phyloP scores from a whole-genome alignment of 179 eudicot genomes.

The Silene coronaria region DNA sequence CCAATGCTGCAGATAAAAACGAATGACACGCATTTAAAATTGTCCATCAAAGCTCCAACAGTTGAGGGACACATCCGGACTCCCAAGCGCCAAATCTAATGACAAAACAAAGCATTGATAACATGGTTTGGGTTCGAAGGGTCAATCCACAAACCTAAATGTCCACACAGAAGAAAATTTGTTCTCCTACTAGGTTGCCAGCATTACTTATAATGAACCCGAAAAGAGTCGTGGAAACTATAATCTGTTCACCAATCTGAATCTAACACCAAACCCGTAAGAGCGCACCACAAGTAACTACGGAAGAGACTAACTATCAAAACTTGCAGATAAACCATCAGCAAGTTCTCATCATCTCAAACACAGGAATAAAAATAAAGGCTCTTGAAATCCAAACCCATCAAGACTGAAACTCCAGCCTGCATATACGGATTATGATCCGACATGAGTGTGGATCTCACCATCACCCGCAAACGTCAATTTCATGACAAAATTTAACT shows the following conservation, averaged over 20 bases:
- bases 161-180: too few species aligned
- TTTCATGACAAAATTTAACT: background rate
- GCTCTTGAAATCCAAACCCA: background rate
- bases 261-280: too few species aligned
- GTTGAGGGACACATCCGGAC: background rate
- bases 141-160: background rate
- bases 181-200: too few species aligned
- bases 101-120: background rate
- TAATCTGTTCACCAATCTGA: too few species aligned
- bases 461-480: background rate
- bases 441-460: background rate
- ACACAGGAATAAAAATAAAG: background rate
- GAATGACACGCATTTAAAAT: background rate
- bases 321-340: background rate
- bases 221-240: too few species aligned
- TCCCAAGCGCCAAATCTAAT: background rate
- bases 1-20: background rate
- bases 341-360: background rate
- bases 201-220: background rate
- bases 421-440: background rate
- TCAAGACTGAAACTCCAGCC: background rate
- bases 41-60: background rate
- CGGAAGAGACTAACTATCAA: too few species aligned
- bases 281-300: too few species aligned
- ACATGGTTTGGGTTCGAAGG: background rate